Evolutionary conservation across 176 grass and related monocot genomes (phyloP), one percentile per base, ranked within the genome.

Genomic region (Microstegium vimineum): DNA sequence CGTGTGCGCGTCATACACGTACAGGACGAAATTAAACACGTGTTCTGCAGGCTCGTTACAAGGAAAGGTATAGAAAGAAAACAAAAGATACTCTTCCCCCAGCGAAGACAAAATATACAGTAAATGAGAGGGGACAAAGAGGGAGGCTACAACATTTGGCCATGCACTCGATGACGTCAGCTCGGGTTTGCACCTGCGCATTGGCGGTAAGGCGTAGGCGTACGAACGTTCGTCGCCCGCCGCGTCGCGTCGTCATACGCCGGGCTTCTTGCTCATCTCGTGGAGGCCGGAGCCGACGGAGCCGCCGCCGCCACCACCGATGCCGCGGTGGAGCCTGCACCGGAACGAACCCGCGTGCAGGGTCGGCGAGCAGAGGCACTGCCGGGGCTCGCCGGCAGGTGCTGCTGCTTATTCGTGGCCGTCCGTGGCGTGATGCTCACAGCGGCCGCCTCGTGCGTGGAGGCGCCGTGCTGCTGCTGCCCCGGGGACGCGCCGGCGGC

Each of bases 321-420:
- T 51, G 75, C 78, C 84, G 72, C 92, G 89, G 72, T 94, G 92
- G 84, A 89, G 82, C 54, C 89, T 83, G 72, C 92, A 94, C 43
- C 92, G 86, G 86, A 94, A 94, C 37, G 92, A 94, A 1, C 89
- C 89, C 31, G 81, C 76, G 89, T 94, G 92, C 86, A 87, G 75
- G 30, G 92, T 94, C 28, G 92, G 92, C 56, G 92, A 94, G 77
- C 92, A 94, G 73, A 94, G 85, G 73, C 92, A 94, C 37, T n/a
- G 80, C 77, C 76, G 12, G 87, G 77, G 72, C 86, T 94, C 18
- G 27, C 30, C 51, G 88, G 85, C 14, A 36, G n/a, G n/a, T n/a
- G n/a, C n/a, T n/a, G n/a, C n/a, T n/a, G 71, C 69, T 82, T 82
- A 32, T 40, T 63, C 14, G 59, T 20, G 32, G 69, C 45, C 62